Conservation (phyloP, 1,139 yeast species). For the Eremothecium sinecaudum region DNA sequence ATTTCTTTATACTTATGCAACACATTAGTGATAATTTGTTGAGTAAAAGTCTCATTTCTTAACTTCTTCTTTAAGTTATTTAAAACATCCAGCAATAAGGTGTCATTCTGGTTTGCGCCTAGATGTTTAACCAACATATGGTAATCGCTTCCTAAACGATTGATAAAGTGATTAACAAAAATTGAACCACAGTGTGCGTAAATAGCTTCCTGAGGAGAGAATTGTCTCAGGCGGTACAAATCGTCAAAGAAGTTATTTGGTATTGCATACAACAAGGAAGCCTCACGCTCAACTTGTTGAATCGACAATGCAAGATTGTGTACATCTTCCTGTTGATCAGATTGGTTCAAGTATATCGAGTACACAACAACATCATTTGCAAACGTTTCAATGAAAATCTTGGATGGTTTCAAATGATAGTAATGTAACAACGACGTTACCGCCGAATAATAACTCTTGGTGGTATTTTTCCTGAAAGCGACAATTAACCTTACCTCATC, state of each 20-base stretch:
- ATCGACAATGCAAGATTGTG: slow-evolving; percentile 56
- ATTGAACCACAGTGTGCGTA: slow-evolving; percentile 92
- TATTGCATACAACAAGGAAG: slow-evolving; percentile 81
- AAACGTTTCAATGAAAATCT: slow-evolving; percentile 91
- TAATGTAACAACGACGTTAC: slow-evolving; percentile 80
- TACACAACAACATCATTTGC: slow-evolving; percentile 80
- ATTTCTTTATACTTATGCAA: slow-evolving; percentile 63
- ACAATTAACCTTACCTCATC: slow-evolving; percentile 79
- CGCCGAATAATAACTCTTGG: slow-evolving; percentile 84
- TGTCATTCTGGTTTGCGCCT: slow-evolving; percentile 22
- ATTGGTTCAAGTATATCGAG: slow-evolving; percentile 65
- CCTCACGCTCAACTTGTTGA: slow-evolving; percentile 89
- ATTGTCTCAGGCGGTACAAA: slow-evolving; percentile 62
- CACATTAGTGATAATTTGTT: slow-evolving; percentile 70
- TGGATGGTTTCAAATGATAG: slow-evolving; percentile 74
- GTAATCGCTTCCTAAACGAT: slow-evolving; percentile 81
- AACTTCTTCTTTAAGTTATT: slow-evolving; percentile 77
- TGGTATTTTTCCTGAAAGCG: slow-evolving; percentile 77
- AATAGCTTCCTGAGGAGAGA: slow-evolving; percentile 87
- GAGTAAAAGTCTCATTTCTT: slow-evolving; percentile 89
- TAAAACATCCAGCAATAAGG: slow-evolving; percentile 62
- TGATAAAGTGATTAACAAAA: slow-evolving; percentile 87
- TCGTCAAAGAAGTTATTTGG: slow-evolving; percentile 79
- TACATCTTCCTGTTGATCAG: slow-evolving; percentile 31
- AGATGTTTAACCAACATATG: slow-evolving; percentile 41